Evolutionary conservation across 148 eudicot species (phyloP), one percentile per base, ranked within the genome.

Genomic region (Chenopodium formosanum): DNA sequence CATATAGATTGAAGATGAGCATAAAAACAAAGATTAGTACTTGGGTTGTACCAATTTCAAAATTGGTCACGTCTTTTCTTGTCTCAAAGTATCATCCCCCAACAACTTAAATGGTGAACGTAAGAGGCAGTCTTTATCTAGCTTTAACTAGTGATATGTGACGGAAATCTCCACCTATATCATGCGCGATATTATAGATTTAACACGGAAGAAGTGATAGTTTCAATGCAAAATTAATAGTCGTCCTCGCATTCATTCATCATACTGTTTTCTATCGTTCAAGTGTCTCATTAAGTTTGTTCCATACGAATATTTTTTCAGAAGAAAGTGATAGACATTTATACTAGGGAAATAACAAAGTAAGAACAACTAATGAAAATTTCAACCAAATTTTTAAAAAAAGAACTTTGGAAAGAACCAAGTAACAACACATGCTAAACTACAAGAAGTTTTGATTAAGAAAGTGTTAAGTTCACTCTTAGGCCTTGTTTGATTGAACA

Each of bases 11-110:
- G 19, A 13, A 68, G 20, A 31, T 13, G 14, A 34, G 73, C 22
- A 14, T 69, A 7, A 32, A 69, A 17, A 9, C 22, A 48, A 46
- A 27, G 23, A 23, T 47, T 16, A 19, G 76, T 73, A 73, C 76
- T 73, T 73, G 58, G 76, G 17, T 46, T 48, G 76, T 73, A 73
- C 76, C 34, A 73, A 73, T 47, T 73, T 73, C 76, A 48, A 73
- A 25, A 23, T 48, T 22, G 17, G n/a, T 56, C 60, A 46, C 12
- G 76, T 73, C 76, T 73, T 46, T 73, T 73, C 60, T 4, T 46
- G 76, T 73, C 76, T 13, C 52, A 32, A 32, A 34, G 22, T 11
- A 69, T 16, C 46, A 34, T 14, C 62, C 62, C 16, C 62, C 62
- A 56, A 56, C 62, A 56, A 56, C 62, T 56, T 56, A 56, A 56